Evolutionary conservation across 805 yeast genomes (phyloP), one percentile per base, ranked within the genome.

Genomic region (Crinitomyces ghanaensis): DNA sequence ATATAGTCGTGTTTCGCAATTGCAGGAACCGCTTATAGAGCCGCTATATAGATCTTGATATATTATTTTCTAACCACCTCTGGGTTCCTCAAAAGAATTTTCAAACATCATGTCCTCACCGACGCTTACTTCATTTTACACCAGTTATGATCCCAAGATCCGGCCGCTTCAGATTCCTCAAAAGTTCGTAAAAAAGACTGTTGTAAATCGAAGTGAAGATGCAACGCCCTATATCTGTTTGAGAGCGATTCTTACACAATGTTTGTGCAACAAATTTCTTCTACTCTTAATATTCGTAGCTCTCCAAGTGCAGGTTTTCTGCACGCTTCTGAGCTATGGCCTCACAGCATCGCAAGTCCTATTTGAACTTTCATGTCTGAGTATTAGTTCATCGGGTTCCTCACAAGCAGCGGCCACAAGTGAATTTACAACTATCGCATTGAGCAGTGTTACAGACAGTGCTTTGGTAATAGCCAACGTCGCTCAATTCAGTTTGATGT

Each of bases 161-260:
- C n/a, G n/a, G 8, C 12, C 15, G 33, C 19, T 15, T 26, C 25
- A 17, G 21, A n/a, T 12, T n/a, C 7, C 8, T 7, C 13, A 19
- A 12, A 19, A 7, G 18, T 6, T 11, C 28, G 4, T 16, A n/a
- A 11, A n/a, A 6, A 2, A 18, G 17, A 20, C 31, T 14, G 31
- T 13, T 13, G 21, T 24, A n/a, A n/a, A n/a, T n/a, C n/a, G n/a
- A n/a, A n/a, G n/a, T n/a, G 34, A 34, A 7, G 37, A 30, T 6
- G 31, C 33, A 5, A 43, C 49, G 5, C 35, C 44, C 5, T 45
- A 45, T 23, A n/a, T 40, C 8, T 39, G 51, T 13, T 38, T 45
- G 1, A 23, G 36, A 18, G 39, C 45, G 9, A 35, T 25, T 17
- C 33, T 44, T 22, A 30, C 39, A 7, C 49, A 39, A 21, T 26